Percentiles rank a stretch among this genome's conserved stretches.
Evolutionary conservation across 179 eudicot genomes (phyloP).

Genomic region (Actinidia arguta): DNA sequence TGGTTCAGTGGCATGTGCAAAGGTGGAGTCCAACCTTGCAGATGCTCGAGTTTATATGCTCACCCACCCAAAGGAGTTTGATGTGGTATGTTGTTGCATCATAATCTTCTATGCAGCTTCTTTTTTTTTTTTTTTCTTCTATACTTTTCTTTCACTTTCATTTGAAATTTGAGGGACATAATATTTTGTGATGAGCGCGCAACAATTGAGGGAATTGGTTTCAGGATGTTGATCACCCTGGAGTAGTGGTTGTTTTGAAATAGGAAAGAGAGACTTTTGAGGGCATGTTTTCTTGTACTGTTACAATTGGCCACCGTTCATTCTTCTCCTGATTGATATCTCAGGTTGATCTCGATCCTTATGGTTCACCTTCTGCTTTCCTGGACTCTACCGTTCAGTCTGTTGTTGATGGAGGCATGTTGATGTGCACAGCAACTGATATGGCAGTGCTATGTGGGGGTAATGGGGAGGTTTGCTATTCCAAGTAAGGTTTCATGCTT

Average conservation of each 20-base stretch:
- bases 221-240: background rate
- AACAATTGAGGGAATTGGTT: background rate
- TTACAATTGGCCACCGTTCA: slow-evolving; percentile 1
- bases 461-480: slow-evolving; percentile 98
- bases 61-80: slow-evolving; percentile 94
- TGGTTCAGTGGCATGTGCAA: slow-evolving; percentile 85
- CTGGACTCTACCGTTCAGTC: slow-evolving; percentile 96
- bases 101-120: background rate
- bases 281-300: background rate
- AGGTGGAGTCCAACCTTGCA: slow-evolving; percentile 91
- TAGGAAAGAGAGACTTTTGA: background rate
- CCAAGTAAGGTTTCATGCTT: slow-evolving; percentile 64
- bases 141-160: background rate
- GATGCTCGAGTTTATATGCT: slow-evolving; percentile 99
- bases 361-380: slow-evolving; percentile 95
- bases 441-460: slow-evolving; percentile 98
- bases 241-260: slow-evolving; percentile 11
- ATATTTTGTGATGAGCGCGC: background rate
- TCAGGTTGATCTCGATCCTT: slow-evolving; percentile 99
- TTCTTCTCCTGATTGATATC: background rate
- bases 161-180: background rate
- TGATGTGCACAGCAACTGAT: slow-evolving; percentile 99
- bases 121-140: background rate
- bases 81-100: slow-evolving; percentile 70
- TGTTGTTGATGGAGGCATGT: slow-evolving; percentile 86